Base-by-base conservation (phyloP, 257 asterid species). In the Capsicum baccatum region DNA sequence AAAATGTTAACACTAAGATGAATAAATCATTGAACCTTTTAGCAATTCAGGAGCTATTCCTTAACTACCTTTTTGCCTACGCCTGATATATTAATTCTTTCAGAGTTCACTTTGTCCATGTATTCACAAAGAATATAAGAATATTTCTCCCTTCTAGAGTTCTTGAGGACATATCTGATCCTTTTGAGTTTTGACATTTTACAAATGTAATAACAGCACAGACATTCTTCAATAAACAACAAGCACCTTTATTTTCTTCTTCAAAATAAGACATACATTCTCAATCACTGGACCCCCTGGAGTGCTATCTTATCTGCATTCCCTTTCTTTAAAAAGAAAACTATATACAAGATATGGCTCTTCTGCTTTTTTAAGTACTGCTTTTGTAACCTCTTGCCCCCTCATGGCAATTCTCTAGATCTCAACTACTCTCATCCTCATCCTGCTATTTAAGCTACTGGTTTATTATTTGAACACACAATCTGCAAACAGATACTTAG, bases 261-360 rank as follows among this genome's bases (percentile, higher is more conserved):
- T 39, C 44, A 39, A 39, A 39, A 39, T 39, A 39, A 39, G 44
- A 39, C 44, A 39, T 39, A 4, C 44, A 39, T 39, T 39, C 44
- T 39, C 44, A 39, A 39, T 39, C 3, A 39, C 33, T 39, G 44
- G 5, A 39, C 50, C 21, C 50, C 47, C 48, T 76, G 14, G 81
- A 76, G 62, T 52, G 63, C 81, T 52, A 21, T 76, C 33, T 52
- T 48, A 6, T n/a, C 16, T 57, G 21, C 60, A 50, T 48, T 50
- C 60, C 81, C 81, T 21, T 74, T 74, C 80, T 19, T 50, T 14
- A 52, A 47, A 76, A 14, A 76, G 63, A 14, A 76, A 76, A 35
- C 62, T 21, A 21, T 76, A 26, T 14, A 76, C 47, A 76, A 76
- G 81, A 50, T 19, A 74, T 74, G 80, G 63, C 81, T 76, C 13